Evolutionary conservation across 2,329 filamentous ascomycete species (phyloP).

Genomic region (Microdochium trichocladiopsis): DNA sequence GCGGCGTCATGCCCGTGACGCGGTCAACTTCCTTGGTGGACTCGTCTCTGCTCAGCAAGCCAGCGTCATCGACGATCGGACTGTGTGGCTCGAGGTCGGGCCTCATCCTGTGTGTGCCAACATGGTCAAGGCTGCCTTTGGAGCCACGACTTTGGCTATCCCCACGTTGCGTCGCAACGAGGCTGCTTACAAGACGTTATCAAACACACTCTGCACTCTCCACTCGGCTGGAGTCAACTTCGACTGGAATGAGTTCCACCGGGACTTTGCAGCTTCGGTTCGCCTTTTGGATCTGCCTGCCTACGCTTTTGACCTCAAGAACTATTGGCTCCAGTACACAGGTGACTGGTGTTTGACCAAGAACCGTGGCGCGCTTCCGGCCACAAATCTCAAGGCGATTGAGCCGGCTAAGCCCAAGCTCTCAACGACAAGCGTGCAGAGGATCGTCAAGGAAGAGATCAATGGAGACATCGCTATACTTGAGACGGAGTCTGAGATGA

Average conservation of each 20-base stretch:
- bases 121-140: conserved; percentile 61
- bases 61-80: conserved; percentile 57
- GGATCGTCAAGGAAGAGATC: conserved; percentile 54
- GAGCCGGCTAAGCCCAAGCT: conserved; percentile 42
- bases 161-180: conserved; percentile 58
- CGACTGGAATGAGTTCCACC: conserved; percentile 62
- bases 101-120: conserved; percentile 63
- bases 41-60: conserved; percentile 50
- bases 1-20: conserved; percentile 55
- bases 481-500: conserved; percentile 59
- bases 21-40: conserved; percentile 62
- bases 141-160: conserved; percentile 42
- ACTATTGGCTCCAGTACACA: conserved; percentile 64
- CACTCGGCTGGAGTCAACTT: conserved; percentile 52
- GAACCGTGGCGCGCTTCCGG: conserved; percentile 49
- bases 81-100: conserved; percentile 67
- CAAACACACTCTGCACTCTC: conserved; percentile 46
- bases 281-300: conserved; percentile 57
- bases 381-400: conserved; percentile 19
- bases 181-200: conserved; percentile 56
- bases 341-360: conserved; percentile 57
- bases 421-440: conserved; percentile 59
- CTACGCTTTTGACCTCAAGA: conserved; percentile 65
- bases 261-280: conserved; percentile 49
- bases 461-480: conserved; percentile 51